These are phyloP conservation scores for Passalora sequoiae DNA, from an alignment of 2,329 filamentous ascomycete genomes.

Conservation along the genomic window DNA sequence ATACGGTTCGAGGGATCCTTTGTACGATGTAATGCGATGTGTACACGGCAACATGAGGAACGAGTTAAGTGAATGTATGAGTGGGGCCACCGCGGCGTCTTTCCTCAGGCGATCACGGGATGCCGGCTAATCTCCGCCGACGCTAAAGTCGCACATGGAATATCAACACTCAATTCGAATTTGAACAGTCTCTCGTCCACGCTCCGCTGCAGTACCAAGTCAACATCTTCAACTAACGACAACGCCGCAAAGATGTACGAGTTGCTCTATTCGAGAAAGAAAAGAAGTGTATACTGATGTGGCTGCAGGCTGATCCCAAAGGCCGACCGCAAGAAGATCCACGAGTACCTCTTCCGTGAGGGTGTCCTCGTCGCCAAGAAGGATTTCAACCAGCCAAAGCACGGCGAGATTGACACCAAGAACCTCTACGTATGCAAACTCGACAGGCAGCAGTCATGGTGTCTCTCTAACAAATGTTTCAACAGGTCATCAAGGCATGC, in stretches of 20 bases:
- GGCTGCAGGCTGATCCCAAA: slow-evolving; percentile 88
- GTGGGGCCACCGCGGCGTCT: neutral
- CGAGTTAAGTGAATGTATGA: neutral
- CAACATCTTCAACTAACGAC: slow-evolving; percentile 11
- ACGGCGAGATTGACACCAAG: slow-evolving; percentile 98
- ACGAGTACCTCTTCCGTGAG: slow-evolving; percentile 94
- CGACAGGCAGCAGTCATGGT: slow-evolving; percentile 1
- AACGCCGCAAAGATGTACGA: slow-evolving; percentile 44
- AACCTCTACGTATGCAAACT: slow-evolving; percentile 72
- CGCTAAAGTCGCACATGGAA: neutral
- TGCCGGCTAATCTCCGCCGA: neutral
- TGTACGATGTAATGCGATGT: too few species aligned
- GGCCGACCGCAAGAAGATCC: slow-evolving; percentile 99
- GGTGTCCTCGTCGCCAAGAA: slow-evolving; percentile 94
- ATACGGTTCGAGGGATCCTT: too few species aligned
- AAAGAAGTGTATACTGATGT: slow-evolving; percentile 9
- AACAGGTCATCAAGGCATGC: slow-evolving; percentile 86
- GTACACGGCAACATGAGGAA: too few species aligned
- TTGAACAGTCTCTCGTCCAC: neutral
- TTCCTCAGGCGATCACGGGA: neutral
- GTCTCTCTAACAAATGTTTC: slow-evolving; percentile 7
- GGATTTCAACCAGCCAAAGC: slow-evolving; percentile 97
- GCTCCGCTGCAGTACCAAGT: slow-evolving; percentile 2
- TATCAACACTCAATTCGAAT: too few species aligned
- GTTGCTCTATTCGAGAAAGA: too few species aligned